Evolutionary conservation across 2,329 filamentous ascomycete species (phyloP), one percentile per base, ranked within the genome.

Genomic region (Furcasterigmium sp.): DNA sequence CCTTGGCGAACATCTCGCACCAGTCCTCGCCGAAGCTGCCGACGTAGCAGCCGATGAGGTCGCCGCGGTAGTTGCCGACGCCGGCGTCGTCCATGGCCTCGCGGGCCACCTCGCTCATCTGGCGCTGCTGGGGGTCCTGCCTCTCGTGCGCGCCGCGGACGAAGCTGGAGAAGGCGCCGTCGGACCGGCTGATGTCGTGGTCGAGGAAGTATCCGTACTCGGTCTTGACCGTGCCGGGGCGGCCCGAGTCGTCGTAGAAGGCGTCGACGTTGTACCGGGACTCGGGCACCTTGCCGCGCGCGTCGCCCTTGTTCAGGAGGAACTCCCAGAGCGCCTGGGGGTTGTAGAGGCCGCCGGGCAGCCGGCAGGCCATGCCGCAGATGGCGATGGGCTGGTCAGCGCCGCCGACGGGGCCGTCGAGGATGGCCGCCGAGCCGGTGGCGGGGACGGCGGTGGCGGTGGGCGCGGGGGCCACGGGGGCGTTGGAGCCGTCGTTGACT

Each of bases 291-390:
- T 63, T 59, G 3, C 61, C 57, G 8, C 35, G 38, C 5, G 37
- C 46, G 23, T 42, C 42, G 17, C 41, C 35, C 20, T 49, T 51
- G 32, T 46, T 40, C 11, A 47, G 13, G 35, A 37, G 35, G 54
- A 63, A 72, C 17, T 68, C 64, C 69, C 69, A 74, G 43, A 74
- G 66, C 47, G 71, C 65, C 7, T 62, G 62, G 5, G 65, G 59
- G 8, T 57, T 67, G 8, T 62, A 57, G 15, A 69, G 64, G 34
- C 63, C 62, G 5, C 70, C 70, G 0, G 70, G 67, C 37, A 73
- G 58, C 19, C 69, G 68, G 49, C 69, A 72, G 4, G 67, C 62
- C 61, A 74, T 70, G 48, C 70, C 70, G 15, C 73, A 60, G 19
- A 74, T 65, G 53, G 70, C 70, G 29, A 74, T 61, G 34, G 69